Base-by-base conservation (phyloP, 805 yeast genomes). In the Suhomyces tanzawaensis region DNA sequence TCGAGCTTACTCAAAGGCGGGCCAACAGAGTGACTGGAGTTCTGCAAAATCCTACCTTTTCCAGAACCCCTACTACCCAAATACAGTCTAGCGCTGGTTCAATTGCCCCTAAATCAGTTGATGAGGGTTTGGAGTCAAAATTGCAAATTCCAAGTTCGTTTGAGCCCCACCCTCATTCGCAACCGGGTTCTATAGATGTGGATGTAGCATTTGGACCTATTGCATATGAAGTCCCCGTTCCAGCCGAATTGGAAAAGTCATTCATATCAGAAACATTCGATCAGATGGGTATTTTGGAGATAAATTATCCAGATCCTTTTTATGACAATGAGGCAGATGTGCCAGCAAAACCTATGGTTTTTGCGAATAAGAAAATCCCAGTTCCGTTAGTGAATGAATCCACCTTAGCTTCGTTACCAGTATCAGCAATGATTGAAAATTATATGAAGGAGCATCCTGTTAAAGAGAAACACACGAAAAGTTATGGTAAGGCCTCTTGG, bases 281-380 rank as follows among this genome's bases (percentile, higher is more conserved):
- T 22, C 56, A 56, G 0, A 46, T 54, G 18, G 81, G 80, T 0
- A 48, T 72, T 11, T 71, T 84, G 2, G 69, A 73, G 45, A 58
- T 77, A 11, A 71, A 78, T 11, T 82, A 83, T 52, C 40, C 49
- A 1, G 83, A 77, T 44, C 95, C 96, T 0, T 78, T 62, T 46
- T 90, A 78, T 48, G 72, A 80, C 19, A 69, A 72, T 12, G 48
- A 65, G 0, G 50, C 57, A 1, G 90, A 86, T 47, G 62, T 74
- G 5, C 81, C 66, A 9, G n/a, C 77, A 2, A 50, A 57, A 4
- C 81, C 91, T 0, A 74, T 82, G 38, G 58, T 76, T 1, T 81
- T 78, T 58, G 90, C 90, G 1, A 90, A 89, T 4, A 77, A 72
- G 43, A 77, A 74, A 46, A 79, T 80, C 44, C 62, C 60, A 1